phyloP scores from a whole-genome alignment of 345 rosid genomes.

The Populus simonii region DNA sequence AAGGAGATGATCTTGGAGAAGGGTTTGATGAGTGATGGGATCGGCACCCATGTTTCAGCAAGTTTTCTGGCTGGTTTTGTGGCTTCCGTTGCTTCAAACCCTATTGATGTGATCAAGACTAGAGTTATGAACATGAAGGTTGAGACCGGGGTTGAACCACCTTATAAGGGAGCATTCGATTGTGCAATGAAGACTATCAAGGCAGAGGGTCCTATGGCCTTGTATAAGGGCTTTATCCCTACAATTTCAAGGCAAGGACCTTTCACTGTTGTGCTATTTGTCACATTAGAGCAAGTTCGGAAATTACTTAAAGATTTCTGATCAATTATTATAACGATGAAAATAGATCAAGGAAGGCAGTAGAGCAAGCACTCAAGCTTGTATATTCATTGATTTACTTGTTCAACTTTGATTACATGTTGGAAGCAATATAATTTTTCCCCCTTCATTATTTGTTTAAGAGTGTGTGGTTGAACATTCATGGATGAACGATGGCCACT shows the following conservation, averaged over 20 bases:
- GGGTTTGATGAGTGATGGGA: conserved; percentile 17
- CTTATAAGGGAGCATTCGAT: conserved; percentile 20
- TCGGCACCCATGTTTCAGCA: conserved; percentile 15
- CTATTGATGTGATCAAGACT: conserved; percentile 23
- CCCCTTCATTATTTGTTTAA: too few species aligned
- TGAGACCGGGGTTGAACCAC: conserved; percentile 16
- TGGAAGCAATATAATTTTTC: too few species aligned
- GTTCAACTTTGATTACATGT: too few species aligned
- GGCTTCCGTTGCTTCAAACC: conserved; percentile 21
- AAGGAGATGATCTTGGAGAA: conserved; percentile 16
- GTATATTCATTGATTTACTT: too few species aligned
- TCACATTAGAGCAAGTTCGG: conserved; percentile 20
- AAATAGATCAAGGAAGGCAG: background rate
- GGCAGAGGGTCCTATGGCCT: conserved; percentile 10
- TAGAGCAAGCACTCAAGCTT: too few species aligned
- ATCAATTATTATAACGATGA: background rate
- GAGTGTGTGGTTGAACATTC: too few species aligned
- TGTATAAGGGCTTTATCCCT: conserved; percentile 21
- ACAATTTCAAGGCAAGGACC: conserved; percentile 27
- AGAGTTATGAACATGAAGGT: conserved; percentile 24
- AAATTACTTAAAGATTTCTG: conserved; percentile 12
- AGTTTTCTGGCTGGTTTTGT: conserved; percentile 16
- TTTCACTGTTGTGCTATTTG: conserved; percentile 19
- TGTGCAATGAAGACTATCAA: conserved; percentile 19
- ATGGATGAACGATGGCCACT: too few species aligned